Percentiles rank a stretch among this genome's conserved stretches.
These are phyloP conservation scores for Solanum neorickii DNA, from an alignment of 257 asterid species.

Conservation along the genomic window DNA sequence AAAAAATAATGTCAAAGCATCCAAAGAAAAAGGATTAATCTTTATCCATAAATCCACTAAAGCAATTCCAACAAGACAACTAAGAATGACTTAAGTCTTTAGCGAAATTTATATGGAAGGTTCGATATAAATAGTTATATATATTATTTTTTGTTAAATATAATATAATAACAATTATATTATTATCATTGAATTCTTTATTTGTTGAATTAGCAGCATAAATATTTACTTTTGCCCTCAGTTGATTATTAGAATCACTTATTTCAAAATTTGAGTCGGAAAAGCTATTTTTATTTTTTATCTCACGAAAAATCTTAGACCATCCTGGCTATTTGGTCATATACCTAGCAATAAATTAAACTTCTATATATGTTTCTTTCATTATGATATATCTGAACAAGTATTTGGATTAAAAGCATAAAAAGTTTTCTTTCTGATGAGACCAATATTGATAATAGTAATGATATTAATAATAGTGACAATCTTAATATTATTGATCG, in stretches of 20 bases:
- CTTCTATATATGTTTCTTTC: not conserved
- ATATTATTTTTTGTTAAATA: no score
- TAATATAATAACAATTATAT: no score
- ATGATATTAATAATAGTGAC: not conserved
- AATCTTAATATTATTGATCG: not conserved
- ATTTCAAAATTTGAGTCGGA: no score
- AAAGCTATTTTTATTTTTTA: no score
- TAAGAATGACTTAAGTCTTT: no score
- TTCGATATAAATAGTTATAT: no score
- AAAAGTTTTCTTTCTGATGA: not conserved
- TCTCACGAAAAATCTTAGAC: not conserved
- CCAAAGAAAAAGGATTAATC: not conserved
- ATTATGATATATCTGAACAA: not conserved
- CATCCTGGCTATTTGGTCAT: not conserved
- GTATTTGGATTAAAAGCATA: not conserved
- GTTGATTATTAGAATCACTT: not conserved
- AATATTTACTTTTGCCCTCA: not conserved
- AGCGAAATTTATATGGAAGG: not conserved
- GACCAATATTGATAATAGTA: no score
- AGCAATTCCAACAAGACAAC: not conserved
- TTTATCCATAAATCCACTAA: not conserved
- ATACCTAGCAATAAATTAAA: no score
- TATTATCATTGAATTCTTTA: no score
- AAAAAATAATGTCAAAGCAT: not conserved
- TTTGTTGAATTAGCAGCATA: not conserved